phyloP scores from a whole-genome alignment of 371 early-diverging fungal species.

The Rhizomucor pusillus region DNA sequence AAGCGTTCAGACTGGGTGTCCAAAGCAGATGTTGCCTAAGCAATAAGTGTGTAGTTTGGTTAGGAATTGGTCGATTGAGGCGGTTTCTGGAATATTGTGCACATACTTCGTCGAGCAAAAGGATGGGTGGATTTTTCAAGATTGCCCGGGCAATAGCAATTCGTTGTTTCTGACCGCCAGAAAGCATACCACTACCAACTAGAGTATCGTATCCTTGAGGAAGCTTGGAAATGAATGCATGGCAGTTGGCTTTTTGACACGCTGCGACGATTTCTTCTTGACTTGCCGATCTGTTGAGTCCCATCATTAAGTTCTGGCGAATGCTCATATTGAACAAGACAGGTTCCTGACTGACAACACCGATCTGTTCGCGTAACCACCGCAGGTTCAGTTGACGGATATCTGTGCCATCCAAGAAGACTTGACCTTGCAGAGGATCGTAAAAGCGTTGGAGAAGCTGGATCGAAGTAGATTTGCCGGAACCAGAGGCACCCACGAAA shows the following conservation, averaged over 20 bases:
- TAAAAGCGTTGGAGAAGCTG: conserved; percentile 76
- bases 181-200: conserved; percentile 55
- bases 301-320: conserved; percentile 36
- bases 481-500: conserved; percentile 53
- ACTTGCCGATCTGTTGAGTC: conserved; percentile 28
- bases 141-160: conserved; percentile 81
- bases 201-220: conserved; percentile 75
- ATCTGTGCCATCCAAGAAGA: conserved; percentile 42
- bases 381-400: conserved; percentile 43
- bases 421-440: conserved; percentile 39
- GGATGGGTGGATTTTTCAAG: conserved; percentile 66
- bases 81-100: neutral
- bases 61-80: neutral
- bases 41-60: conserved; percentile 15
- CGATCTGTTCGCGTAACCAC: conserved; percentile 48
- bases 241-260: conserved; percentile 68
- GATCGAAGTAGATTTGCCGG: conserved; percentile 65
- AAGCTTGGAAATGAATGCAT: conserved; percentile 70
- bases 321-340: conserved; percentile 60
- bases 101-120: conserved; percentile 54
- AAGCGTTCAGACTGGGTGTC: conserved; percentile 69
- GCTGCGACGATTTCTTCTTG: conserved; percentile 46
- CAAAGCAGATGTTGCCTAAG: conserved; percentile 64
- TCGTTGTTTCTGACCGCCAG: conserved; percentile 64
- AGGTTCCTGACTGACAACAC: conserved; percentile 63